Base-by-base conservation (phyloP, 768 basidiomycete genomes). In the Tricholoma hemisulphureum region DNA sequence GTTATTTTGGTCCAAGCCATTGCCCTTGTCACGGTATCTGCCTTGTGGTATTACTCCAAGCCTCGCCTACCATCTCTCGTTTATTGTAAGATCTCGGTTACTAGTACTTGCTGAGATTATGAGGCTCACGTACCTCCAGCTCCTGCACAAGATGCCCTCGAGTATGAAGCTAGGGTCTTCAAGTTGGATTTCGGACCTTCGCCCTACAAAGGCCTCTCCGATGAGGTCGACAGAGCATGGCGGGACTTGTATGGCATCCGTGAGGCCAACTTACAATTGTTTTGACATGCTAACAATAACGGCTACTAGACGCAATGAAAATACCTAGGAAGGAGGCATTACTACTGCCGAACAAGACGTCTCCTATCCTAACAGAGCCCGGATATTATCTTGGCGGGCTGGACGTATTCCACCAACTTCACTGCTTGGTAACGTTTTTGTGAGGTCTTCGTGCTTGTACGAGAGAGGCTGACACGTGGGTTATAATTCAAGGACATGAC, bases 331-430 rank as follows among this genome's bases (percentile, higher is more conserved):
- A 4, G 31, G 51, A 53, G n/a, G 51, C 51, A 8, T 1, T n/a
- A 8, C 32, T 29, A 8, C 32, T 53, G 16, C 51, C 51, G 6
- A 53, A 53, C 51, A 53, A 53, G 32, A 53, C 51, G 18, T 53
- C 34, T 35, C 51, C 51, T 16, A 32, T 53, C 51, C 20, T 35
- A 20, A 32, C n/a, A 6, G 32, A 32, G 16, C 51, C 51, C 6
- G 51, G 51, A 53, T 53, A 32, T 24, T 53, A 53, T 13, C 7
- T 53, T 16, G 23, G 16, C 11, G 51, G 35, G 11, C 37, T 53
- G 6, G 51, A 53, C 13, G 32, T 53, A 4, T 53, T 39, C 18
- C 37, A 39, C 18, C 37, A 39, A 14, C 37, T 39, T 20, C 37
- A 39, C 18, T 39, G 37, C 20, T 18, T 39, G 9, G 37, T 39